Percentiles rank a stretch among this genome's conserved stretches.
phyloP scores from a whole-genome alignment of 2,329 filamentous ascomycete species.

The Colletotrichum gloeosporioides region DNA sequence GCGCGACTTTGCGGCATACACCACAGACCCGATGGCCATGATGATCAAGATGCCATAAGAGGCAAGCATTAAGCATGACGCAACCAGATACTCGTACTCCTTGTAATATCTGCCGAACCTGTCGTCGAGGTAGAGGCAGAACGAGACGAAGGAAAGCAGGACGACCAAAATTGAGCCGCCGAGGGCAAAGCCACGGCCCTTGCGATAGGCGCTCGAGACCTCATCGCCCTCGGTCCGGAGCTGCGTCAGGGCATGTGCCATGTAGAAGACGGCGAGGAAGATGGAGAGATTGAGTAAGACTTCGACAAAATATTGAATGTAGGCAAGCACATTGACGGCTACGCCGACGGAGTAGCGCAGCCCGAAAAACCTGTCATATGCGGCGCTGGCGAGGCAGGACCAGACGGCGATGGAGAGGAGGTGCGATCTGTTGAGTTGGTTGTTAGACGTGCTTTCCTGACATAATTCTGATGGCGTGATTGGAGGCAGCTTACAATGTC shows the following conservation, averaged over 20 bases:
- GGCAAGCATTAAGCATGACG: neutral
- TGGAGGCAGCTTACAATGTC: neutral
- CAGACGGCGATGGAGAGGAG: neutral
- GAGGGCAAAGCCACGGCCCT: neutral
- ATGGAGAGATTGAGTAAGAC: neutral
- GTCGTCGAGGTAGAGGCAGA: neutral
- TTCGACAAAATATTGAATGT: neutral
- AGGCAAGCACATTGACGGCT: neutral
- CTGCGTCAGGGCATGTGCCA: neutral
- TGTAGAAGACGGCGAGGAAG: neutral
- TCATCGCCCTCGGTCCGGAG: neutral
- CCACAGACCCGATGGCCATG: neutral
- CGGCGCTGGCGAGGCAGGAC: neutral
- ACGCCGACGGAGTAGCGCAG: neutral
- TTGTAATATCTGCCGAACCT: neutral
- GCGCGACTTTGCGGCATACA: neutral
- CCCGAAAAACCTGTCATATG: neutral
- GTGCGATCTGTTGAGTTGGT: neutral
- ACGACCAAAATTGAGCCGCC: neutral
- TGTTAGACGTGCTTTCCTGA: neutral
- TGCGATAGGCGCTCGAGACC: neutral
- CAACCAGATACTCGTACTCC: neutral
- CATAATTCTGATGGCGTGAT: neutral
- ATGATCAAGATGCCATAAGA: neutral
- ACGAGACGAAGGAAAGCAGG: neutral